Evolutionary conservation across 805 yeast genomes (phyloP).

Genomic region (Lachancea meyersii): DNA sequence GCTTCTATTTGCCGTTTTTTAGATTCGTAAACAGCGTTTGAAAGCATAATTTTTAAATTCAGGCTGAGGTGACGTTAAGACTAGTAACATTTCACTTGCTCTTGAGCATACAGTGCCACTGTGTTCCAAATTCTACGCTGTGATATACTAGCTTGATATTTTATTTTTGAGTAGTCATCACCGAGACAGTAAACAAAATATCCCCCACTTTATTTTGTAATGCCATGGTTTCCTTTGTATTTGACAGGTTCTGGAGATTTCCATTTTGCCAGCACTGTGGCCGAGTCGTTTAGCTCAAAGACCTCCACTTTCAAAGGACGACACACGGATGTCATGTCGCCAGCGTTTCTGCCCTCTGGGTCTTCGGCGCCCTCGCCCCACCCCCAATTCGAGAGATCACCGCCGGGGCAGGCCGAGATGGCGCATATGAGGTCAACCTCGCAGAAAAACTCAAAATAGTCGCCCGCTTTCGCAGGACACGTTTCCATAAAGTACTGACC

Average conservation of each 20-base stretch:
- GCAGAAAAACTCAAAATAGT: conserved; percentile 61
- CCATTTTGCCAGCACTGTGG: conserved; percentile 44
- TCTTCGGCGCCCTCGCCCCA: conserved; percentile 47
- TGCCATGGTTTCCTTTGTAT: conserved; percentile 57
- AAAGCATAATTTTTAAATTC: too few relatives aligned
- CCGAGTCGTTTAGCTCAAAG: conserved; percentile 42
- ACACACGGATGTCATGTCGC: conserved; percentile 55
- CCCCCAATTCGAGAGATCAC: conserved; percentile 61
- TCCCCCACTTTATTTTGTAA: too few relatives aligned
- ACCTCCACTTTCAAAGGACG: conserved; percentile 60
- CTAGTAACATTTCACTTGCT: too few relatives aligned
- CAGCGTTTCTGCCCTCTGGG: conserved; percentile 32
- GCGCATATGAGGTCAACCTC: conserved; percentile 61
- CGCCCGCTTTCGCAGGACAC: conserved; percentile 54
- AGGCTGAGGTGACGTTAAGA: too few relatives aligned
- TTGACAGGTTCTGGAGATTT: conserved; percentile 43
- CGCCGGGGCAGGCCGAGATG: conserved; percentile 64
- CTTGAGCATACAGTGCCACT: too few relatives aligned
- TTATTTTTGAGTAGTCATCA: too few relatives aligned
- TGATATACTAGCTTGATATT: too few relatives aligned
- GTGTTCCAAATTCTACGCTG: too few relatives aligned
- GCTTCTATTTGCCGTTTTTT: too few relatives aligned
- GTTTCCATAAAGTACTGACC: conserved; percentile 69
- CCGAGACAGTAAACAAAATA: too few relatives aligned
- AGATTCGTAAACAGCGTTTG: too few relatives aligned